Conservation (phyloP, 129 eudicot species). For the Helianthus tuberosus region DNA sequence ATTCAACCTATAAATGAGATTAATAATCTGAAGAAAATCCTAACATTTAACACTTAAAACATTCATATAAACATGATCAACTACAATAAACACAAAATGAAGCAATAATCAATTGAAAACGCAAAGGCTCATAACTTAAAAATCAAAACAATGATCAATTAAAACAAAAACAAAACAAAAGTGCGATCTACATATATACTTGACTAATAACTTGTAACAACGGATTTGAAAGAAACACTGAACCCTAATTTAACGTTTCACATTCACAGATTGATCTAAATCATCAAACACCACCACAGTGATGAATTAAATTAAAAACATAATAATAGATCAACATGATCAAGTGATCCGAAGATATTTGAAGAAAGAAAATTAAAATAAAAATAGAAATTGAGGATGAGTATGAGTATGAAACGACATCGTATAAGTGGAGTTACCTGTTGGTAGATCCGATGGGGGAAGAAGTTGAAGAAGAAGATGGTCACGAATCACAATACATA, state of each 20-base stretch:
- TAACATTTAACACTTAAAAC: not conserved
- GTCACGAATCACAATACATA: not conserved
- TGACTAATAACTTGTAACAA: not conserved
- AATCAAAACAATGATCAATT: constrained; percentile 8
- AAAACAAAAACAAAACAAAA: not conserved
- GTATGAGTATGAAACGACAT: not conserved
- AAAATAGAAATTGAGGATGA: not conserved
- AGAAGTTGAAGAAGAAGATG: not conserved
- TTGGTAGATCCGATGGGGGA: constrained; percentile 20
- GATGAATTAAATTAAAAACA: too few species aligned
- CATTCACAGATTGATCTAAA: constrained; percentile 18
- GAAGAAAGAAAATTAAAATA: not conserved
- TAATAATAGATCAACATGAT: not conserved
- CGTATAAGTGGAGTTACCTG: constrained; percentile 3
- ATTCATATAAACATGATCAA: not conserved
- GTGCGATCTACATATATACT: constrained; percentile 7
- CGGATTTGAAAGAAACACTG: not conserved
- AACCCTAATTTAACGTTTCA: not conserved
- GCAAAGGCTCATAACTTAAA: not conserved
- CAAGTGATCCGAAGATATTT: constrained; percentile 1
- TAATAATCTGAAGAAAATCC: not conserved
- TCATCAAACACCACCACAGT: constrained; percentile 4
- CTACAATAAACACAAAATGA: not conserved
- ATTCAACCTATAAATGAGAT: constrained; percentile 24
- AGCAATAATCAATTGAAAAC: constrained; percentile 3